A percentile compares a stretch with the other conserved stretches of the same genome.
phyloP scores from a whole-genome alignment of 805 yeast species.

The Wickerhamomyces queroliae region DNA sequence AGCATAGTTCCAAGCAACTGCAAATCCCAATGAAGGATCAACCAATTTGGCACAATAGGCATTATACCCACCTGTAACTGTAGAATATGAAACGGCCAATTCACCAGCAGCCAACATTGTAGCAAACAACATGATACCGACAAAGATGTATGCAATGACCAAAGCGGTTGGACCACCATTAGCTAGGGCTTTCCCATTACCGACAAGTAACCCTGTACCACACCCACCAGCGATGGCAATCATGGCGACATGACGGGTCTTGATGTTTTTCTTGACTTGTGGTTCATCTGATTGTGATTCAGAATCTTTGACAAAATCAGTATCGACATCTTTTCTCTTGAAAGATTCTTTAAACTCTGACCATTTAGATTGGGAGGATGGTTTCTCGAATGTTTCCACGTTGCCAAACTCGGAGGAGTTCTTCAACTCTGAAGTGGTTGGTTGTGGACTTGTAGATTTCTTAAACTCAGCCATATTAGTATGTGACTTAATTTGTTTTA shows the following conservation, averaged over 20 bases:
- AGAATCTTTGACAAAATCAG: neutral
- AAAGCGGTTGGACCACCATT: constrained; percentile 46
- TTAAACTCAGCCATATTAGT: too few species aligned
- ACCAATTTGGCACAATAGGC: constrained; percentile 42
- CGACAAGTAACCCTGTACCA: constrained; percentile 56
- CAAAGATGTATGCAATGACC: constrained; percentile 43
- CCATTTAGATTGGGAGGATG: neutral
- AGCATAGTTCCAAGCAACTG: constrained; percentile 52
- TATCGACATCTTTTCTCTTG: neutral
- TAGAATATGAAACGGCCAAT: constrained; percentile 37
- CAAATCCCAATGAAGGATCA: constrained; percentile 47
- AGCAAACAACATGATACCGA: constrained; percentile 43
- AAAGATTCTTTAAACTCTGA: neutral
- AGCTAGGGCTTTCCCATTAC: constrained; percentile 43
- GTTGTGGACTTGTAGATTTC: neutral
- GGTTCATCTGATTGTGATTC: neutral
- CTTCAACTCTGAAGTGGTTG: neutral
- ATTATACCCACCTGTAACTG: constrained; percentile 38
- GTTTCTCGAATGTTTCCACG: neutral
- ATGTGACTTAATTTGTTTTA: too few species aligned
- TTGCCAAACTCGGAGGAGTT: too few species aligned
- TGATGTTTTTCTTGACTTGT: neutral
- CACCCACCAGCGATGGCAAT: constrained; percentile 60
- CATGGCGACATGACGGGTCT: constrained; percentile 37
- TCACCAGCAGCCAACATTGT: constrained; percentile 47